Percentiles rank a stretch among this genome's conserved stretches.
Evolutionary conservation across 352 stramenopile genomes (phyloP).

Genomic region (Phytophthora sp.): DNA sequence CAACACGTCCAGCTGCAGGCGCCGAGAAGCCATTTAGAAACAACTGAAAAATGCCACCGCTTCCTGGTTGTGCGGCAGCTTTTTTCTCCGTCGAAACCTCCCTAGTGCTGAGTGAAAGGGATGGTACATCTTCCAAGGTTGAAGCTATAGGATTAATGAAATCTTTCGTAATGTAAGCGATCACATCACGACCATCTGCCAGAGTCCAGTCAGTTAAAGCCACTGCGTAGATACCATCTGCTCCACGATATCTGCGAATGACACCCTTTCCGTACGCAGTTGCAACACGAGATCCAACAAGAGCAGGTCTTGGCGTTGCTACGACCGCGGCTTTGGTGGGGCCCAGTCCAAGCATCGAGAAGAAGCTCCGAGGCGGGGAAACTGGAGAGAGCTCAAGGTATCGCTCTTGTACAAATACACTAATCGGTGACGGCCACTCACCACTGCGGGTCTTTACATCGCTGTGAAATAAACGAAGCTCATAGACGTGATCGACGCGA

Average conservation of each 20-base stretch:
- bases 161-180: constrained; percentile 58
- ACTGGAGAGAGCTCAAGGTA: constrained; percentile 52
- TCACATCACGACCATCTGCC: constrained; percentile 42
- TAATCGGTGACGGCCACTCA: constrained; percentile 17
- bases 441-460: constrained; percentile 42
- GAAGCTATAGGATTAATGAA: constrained; percentile 40
- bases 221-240: constrained; percentile 37
- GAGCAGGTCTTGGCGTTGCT: constrained; percentile 12
- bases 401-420: constrained; percentile 66
- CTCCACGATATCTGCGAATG: constrained; percentile 48
- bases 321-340: constrained; percentile 23
- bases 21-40: constrained; percentile 51
- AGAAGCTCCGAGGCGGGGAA: constrained; percentile 71
- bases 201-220: constrained; percentile 60
- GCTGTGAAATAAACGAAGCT: constrained; percentile 62
- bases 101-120: constrained; percentile 39
- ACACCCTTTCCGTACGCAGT: constrained; percentile 73
- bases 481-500: constrained; percentile 73
- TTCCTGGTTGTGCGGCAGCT: constrained; percentile 30
- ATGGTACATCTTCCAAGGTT: constrained; percentile 44
- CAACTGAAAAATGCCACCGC: constrained; percentile 74
- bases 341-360: constrained; percentile 64
- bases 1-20: neutral
- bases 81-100: constrained; percentile 18
- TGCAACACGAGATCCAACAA: constrained; percentile 47